Conservation (phyloP, 2,329 filamentous ascomycete genomes). For the Trichoderma asperellum region DNA sequence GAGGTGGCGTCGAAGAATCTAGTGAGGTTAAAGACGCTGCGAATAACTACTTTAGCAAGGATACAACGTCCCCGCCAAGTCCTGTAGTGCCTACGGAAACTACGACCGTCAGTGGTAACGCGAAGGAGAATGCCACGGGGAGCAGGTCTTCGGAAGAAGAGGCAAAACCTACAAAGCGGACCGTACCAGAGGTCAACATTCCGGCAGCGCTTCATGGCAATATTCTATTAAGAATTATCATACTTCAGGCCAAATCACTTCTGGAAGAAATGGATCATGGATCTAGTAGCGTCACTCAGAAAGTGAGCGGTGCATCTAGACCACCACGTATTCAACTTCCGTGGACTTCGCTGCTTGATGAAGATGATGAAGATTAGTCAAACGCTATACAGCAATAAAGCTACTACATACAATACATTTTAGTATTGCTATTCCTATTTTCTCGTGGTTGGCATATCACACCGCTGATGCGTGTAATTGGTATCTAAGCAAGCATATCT, state of each 20-base stretch:
- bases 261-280: neutral
- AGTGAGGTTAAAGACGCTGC: neutral
- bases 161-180: neutral
- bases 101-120: neutral
- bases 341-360: neutral
- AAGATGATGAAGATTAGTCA: neutral
- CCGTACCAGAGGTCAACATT: neutral
- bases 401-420: neutral
- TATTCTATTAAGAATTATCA: neutral
- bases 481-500: too few relatives aligned
- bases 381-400: neutral
- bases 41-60: neutral
- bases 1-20: neutral
- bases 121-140: neutral
- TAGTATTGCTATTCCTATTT: too few relatives aligned
- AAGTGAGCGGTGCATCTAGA: neutral
- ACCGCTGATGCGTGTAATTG: too few relatives aligned
- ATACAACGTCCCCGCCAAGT: neutral
- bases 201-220: neutral
- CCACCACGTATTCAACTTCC: neutral
- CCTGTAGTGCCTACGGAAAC: neutral
- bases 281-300: neutral
- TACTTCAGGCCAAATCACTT: neutral
- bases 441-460: too few relatives aligned
- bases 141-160: neutral